These are phyloP conservation scores for Komagataella pastoris DNA, from an alignment of 805 yeast genomes.

Conservation along the genomic window DNA sequence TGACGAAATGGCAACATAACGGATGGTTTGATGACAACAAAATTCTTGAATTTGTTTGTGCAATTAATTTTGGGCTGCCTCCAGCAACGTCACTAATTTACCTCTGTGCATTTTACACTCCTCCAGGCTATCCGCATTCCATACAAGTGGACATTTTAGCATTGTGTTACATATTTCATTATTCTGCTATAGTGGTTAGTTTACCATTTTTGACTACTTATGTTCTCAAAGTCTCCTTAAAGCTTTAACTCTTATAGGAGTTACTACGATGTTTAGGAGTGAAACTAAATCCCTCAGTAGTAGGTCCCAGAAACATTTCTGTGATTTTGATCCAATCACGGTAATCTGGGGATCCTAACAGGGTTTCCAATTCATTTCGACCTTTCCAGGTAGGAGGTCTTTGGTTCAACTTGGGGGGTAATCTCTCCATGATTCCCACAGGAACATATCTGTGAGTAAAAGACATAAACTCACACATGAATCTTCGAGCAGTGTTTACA, in stretches of 20 bases:
- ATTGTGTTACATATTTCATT: conserved; percentile 60
- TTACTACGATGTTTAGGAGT: conserved; percentile 94
- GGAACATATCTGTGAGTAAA: conserved; percentile 94
- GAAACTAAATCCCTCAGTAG: conserved; percentile 60
- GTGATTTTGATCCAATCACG: conserved; percentile 93
- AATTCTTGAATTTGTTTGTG: conserved; percentile 59
- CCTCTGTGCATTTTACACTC: conserved; percentile 79
- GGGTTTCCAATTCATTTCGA: conserved; percentile 82
- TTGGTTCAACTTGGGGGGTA: conserved; percentile 83
- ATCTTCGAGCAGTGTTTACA: conserved; percentile 74
- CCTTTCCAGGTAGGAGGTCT: conserved; percentile 93
- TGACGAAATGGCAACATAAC: conserved; percentile 42
- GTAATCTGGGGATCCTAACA: conserved; percentile 74
- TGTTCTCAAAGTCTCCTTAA: conserved; percentile 37
- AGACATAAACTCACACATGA: conserved; percentile 85
- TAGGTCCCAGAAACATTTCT: conserved; percentile 90
- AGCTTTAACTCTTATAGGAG: conserved; percentile 36
- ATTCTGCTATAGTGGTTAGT: conserved; percentile 50
- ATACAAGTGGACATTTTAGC: conserved; percentile 82
- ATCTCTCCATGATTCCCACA: conserved; percentile 76
- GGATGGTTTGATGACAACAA: conserved; percentile 53
- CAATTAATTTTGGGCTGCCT: conserved; percentile 69
- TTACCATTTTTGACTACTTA: conserved; percentile 69
- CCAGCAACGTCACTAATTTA: conserved; percentile 83
- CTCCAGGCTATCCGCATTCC: conserved; percentile 36